A percentile compares a stretch with the other conserved stretches of the same genome.
Conservation (phyloP, 768 basidiomycete genomes). For the Galerina marginata region DNA sequence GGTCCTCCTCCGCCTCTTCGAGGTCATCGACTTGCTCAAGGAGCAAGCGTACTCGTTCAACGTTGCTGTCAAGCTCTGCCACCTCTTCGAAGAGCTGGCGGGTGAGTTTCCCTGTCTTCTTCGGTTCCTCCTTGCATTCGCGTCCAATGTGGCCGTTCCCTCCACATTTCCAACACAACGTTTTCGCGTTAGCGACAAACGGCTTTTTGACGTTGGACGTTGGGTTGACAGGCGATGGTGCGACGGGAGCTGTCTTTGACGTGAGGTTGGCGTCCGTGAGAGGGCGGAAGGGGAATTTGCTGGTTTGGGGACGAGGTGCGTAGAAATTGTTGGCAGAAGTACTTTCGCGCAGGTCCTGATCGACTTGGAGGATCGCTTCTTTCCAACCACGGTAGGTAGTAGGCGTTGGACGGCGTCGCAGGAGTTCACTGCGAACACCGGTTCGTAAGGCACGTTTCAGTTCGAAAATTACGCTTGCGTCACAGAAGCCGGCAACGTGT, state of each 20-base stretch:
- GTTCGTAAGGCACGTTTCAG: not conserved
- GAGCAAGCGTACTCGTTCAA: not conserved
- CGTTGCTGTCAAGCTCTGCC: not conserved
- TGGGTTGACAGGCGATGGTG: too few species aligned
- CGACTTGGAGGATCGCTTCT: not conserved
- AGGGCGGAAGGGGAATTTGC: not conserved
- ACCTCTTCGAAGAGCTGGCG: not conserved
- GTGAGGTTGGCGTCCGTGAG: not conserved
- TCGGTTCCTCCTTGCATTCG: not conserved
- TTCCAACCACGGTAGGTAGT: not conserved
- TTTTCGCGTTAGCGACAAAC: not conserved
- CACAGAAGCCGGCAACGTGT: not conserved
- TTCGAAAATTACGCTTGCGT: not conserved
- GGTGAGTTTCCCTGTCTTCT: not conserved
- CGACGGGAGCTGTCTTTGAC: not conserved
- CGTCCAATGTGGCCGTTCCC: not conserved
- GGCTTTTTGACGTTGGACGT: not conserved
- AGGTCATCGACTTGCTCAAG: not conserved
- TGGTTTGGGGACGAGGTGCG: not conserved
- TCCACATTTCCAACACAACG: constrained; percentile 10
- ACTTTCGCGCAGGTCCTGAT: not conserved
- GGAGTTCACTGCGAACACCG: not conserved
- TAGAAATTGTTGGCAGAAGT: not conserved
- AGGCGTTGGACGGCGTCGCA: not conserved
- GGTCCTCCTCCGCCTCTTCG: not conserved